Evolutionary conservation across 352 stramenopile genomes (phyloP).

Genomic region (Globisporangium heterothallicum): DNA sequence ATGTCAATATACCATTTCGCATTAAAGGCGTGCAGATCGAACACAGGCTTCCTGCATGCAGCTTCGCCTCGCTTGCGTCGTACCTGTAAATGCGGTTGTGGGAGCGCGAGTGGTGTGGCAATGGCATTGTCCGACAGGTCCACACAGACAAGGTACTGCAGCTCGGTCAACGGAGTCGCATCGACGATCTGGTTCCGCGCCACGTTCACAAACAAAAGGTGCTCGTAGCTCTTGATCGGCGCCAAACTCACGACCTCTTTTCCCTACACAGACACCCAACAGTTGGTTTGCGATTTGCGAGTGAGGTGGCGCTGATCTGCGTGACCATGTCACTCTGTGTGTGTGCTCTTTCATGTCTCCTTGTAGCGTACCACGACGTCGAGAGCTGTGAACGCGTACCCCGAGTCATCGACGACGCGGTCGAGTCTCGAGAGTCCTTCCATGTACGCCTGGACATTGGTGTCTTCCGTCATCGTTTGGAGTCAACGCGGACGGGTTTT

Average conservation of each 20-base stretch:
- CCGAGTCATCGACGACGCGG: constrained; percentile 64
- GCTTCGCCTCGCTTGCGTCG: no score
- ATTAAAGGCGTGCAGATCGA: background rate
- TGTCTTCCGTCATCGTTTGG: constrained; percentile 31
- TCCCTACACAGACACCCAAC: constrained; percentile 18
- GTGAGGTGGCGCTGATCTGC: background rate
- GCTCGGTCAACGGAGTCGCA: constrained; percentile 32
- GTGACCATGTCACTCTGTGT: background rate
- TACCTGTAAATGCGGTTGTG: constrained; percentile 61
- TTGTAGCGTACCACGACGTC: constrained; percentile 56
- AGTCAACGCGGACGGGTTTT: no score
- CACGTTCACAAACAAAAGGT: constrained; percentile 70
- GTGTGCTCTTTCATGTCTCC: no score
- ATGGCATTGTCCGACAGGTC: constrained; percentile 62
- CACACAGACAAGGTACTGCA: constrained; percentile 53
- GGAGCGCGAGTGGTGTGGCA: constrained; percentile 22
- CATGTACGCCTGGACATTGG: constrained; percentile 40
- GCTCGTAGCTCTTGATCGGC: constrained; percentile 49
- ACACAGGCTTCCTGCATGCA: no score
- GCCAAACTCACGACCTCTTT: constrained; percentile 51
- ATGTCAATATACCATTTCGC: background rate
- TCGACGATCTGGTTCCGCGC: constrained; percentile 64
- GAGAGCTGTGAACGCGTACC: constrained; percentile 70
- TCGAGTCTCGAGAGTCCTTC: constrained; percentile 72
- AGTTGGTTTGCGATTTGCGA: background rate